A percentile compares a stretch with the other conserved stretches of the same genome.
Evolutionary conservation across 768 basidiomycete genomes (phyloP).

Genomic region (Boletus coccyginus): DNA sequence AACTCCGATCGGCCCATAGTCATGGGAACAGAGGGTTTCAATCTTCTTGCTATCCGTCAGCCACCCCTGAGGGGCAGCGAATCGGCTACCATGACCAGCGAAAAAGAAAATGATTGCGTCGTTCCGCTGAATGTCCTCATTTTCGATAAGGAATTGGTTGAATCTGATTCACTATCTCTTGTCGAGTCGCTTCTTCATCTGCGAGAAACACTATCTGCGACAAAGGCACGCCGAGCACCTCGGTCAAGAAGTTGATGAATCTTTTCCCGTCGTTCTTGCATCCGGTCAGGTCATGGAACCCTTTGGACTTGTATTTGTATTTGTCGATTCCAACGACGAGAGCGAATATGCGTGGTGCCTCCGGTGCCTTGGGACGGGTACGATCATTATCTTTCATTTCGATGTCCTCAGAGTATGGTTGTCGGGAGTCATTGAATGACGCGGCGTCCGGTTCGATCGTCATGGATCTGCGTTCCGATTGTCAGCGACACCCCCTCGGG

Average conservation of each 20-base stretch:
- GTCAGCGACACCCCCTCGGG: not conserved
- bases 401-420: not conserved
- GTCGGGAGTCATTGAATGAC: not conserved
- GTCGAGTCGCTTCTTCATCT: slow-evolving; percentile 11
- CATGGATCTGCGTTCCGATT: slow-evolving; percentile 5
- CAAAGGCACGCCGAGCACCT: slow-evolving; percentile 11
- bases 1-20: not conserved
- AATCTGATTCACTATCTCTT: slow-evolving; percentile 5
- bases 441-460: not conserved
- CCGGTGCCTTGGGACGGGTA: not conserved
- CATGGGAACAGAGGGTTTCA: slow-evolving; percentile 15
- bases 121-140: slow-evolving; percentile 6
- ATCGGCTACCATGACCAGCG: slow-evolving; percentile 15
- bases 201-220: slow-evolving; percentile 15
- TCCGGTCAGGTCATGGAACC: not conserved
- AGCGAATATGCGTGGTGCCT: slow-evolving; percentile 15
- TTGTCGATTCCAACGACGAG: slow-evolving; percentile 14
- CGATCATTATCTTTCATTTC: not conserved
- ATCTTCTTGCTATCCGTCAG: slow-evolving; percentile 11
- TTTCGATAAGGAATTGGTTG: slow-evolving; percentile 7
- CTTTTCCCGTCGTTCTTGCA: slow-evolving; percentile 19
- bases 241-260: slow-evolving; percentile 9
- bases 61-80: slow-evolving; percentile 15
- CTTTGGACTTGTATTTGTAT: slow-evolving; percentile 2
- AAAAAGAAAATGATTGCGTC: slow-evolving; percentile 21